phyloP scores from a whole-genome alignment of 2,329 filamentous ascomycete species.

The Aspergillus awamori region DNA sequence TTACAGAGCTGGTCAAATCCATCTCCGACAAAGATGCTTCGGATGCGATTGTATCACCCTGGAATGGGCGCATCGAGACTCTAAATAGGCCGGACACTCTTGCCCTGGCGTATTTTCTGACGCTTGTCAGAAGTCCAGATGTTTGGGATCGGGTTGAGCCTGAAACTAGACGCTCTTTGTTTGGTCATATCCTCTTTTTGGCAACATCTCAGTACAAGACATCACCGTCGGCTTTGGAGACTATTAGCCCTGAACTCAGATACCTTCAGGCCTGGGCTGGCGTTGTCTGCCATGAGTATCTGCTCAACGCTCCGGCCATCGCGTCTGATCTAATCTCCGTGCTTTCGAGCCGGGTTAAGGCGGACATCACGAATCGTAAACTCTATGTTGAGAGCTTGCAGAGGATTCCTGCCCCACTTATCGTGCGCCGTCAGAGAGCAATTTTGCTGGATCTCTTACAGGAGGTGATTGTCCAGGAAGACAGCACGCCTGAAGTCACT shows the following conservation, averaged over 20 bases:
- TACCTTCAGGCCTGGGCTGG: constrained; percentile 44
- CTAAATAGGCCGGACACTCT: constrained; percentile 35
- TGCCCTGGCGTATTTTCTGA: constrained; percentile 38
- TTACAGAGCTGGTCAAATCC: constrained; percentile 29
- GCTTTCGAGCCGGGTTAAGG: constrained; percentile 37
- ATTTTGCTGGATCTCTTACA: constrained; percentile 39
- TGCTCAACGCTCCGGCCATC: constrained; percentile 37
- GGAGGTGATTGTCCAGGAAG: constrained; percentile 34
- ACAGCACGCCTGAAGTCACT: constrained; percentile 29
- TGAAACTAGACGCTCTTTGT: constrained; percentile 35
- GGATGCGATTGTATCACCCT: constrained; percentile 31
- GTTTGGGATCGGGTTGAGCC: constrained; percentile 33
- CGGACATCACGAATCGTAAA: constrained; percentile 30
- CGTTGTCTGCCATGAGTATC: constrained; percentile 44
- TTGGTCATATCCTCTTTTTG: constrained; percentile 37
- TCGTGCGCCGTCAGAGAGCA: constrained; percentile 42
- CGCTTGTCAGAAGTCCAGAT: constrained; percentile 35
- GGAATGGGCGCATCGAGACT: constrained; percentile 43
- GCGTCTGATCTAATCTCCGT: constrained; percentile 39
- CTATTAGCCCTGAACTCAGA: constrained; percentile 28
- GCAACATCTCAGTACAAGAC: constrained; percentile 33
- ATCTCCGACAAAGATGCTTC: constrained; percentile 29
- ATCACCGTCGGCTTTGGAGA: constrained; percentile 31
- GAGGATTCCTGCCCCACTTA: constrained; percentile 39
- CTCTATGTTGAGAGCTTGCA: constrained; percentile 41